Percentiles rank a stretch among this genome's conserved stretches.
Evolutionary conservation across 306 rosid genomes (phyloP).

Genomic region (Begonia peltatifolia): DNA sequence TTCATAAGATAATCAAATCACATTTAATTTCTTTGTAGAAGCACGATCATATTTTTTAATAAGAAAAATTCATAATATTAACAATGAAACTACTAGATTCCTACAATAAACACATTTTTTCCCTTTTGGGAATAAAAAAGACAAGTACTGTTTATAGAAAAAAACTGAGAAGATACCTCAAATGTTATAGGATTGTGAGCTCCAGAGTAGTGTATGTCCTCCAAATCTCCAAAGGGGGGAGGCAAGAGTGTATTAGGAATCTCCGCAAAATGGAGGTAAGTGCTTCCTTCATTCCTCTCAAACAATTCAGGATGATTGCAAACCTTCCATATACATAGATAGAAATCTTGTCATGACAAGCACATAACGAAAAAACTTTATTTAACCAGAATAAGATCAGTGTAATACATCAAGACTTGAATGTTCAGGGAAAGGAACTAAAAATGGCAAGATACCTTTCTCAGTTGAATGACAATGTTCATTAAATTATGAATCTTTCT

Average conservation of each 20-base stretch:
- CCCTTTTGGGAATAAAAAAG: too few species aligned
- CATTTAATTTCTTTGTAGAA: too few species aligned
- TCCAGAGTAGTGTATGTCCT: conserved; percentile 82
- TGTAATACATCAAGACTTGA: not conserved
- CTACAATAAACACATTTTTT: too few species aligned
- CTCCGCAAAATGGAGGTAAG: conserved; percentile 65
- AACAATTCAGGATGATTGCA: conserved; percentile 99
- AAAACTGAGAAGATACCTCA: conserved; percentile 33
- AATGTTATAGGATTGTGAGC: conserved; percentile 71
- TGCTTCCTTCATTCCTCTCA: conserved; percentile 93
- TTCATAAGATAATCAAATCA: too few species aligned
- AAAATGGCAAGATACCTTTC: conserved; percentile 43
- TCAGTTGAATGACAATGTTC: conserved; percentile 94
- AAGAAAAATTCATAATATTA: too few species aligned
- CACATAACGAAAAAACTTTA: too few species aligned
- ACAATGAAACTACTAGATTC: too few species aligned
- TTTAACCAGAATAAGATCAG: too few species aligned
- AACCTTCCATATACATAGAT: conserved; percentile 41
- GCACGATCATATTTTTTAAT: too few species aligned
- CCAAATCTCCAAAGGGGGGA: conserved; percentile 93
- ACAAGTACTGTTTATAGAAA: not conserved
- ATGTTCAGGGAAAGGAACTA: not conserved
- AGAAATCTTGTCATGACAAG: conserved; percentile 8
- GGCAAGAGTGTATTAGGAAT: conserved; percentile 77
- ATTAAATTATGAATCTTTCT: conserved; percentile 77